Evolutionary conservation across 495 filamentous ascomycete species (phyloP), one percentile per base, ranked within the genome.

Genomic region (Friedmanniomyces simplex): DNA sequence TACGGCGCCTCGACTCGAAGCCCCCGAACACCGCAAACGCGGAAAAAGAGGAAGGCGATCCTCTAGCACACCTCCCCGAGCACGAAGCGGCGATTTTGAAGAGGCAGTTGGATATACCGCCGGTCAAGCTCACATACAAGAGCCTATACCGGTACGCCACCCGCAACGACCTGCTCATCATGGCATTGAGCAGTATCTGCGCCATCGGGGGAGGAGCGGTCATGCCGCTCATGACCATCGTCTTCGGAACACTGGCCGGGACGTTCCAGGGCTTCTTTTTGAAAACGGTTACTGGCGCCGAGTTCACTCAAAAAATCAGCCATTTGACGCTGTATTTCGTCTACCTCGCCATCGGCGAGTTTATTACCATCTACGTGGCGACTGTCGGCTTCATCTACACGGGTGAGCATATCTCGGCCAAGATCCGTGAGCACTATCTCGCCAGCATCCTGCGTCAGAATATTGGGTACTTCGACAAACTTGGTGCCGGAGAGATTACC

Each of bases 311-410:
- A 58, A 67, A 85, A 61, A 72, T 96, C 52, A 68, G 68, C 21
- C 76, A 75, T 34, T 79, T 87, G 59, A 87, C 89, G 24, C 69
- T 96, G 18, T 96, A 95, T 66, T 96, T 96, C 54, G 72, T 97
- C 13, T 96, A 96, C 67, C 79, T 97, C 41, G 93, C 82, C 25
- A 84, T 97, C 52, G 90, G 74, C 50, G 87, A 95, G 66, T 95
- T 96, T 58, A 71, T 87, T 26, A 84, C 82, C 0, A 76, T 89
- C 48, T 96, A 96, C 66, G 71, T 91, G 54, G 78, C 82, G 21
- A 95, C 89, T 0, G 83, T 91, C 22, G 88, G 87, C 3, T 96
- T 93, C 73, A 94, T 95, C 64, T 96, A 96, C 67, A 88, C 86
- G 0, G 93, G 91, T 55, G 93, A 97, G 68, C 86, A 94, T 63